Evolutionary conservation across 306 rosid species (phyloP).

Genomic region (Quercus glauca): DNA sequence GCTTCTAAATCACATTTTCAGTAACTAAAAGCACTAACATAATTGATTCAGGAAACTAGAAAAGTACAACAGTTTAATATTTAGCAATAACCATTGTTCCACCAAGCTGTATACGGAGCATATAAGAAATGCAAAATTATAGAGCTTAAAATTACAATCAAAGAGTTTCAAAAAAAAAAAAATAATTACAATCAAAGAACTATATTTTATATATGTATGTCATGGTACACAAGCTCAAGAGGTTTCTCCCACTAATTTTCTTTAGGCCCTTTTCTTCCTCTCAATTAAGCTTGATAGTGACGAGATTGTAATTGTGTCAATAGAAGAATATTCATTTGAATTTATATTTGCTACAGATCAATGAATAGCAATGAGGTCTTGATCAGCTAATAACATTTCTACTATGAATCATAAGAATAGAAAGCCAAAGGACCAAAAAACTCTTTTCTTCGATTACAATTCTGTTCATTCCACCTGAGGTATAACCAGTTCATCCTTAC

Average conservation of each 20-base stretch:
- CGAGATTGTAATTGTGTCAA: neutral
- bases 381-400: conserved; percentile 30
- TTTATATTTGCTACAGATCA: conserved; percentile 40
- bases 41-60: neutral
- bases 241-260: neutral
- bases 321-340: conserved; percentile 17
- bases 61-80: neutral
- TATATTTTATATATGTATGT: neutral
- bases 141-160: neutral
- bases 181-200: neutral
- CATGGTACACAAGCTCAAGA: neutral
- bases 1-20: no score
- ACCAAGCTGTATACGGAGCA: neutral
- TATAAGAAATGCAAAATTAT: neutral
- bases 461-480: conserved; percentile 17
- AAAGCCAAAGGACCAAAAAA: conserved; percentile 31
- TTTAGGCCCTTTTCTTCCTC: neutral
- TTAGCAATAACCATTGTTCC: neutral
- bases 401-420: conserved; percentile 23
- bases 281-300: neutral
- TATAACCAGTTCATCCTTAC: conserved; percentile 32
- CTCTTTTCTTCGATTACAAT: conserved; percentile 34
- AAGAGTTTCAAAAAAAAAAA: no score
- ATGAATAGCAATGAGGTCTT: conserved; percentile 41
- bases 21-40: neutral